A percentile compares a stretch with the other conserved stretches of the same genome.
phyloP scores from a whole-genome alignment of 1,139 yeast species.

The Geotrichum bryndzae region DNA sequence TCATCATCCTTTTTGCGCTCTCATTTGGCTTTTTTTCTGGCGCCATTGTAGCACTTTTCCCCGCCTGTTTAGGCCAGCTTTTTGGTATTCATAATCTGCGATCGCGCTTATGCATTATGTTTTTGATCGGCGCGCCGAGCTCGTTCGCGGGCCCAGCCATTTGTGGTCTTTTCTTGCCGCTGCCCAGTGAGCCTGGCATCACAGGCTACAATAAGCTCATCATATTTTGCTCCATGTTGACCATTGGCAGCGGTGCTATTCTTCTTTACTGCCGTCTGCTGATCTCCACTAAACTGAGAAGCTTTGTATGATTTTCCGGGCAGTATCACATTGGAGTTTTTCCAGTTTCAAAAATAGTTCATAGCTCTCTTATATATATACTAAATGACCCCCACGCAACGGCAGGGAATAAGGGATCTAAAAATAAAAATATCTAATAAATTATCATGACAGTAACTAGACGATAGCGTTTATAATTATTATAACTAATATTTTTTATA shows the following conservation, averaged over 20 bases:
- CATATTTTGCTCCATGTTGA: constrained; percentile 24
- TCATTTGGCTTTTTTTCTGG: constrained; percentile 46
- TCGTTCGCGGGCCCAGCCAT: constrained; percentile 47
- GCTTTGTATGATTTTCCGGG: neutral
- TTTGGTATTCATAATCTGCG: constrained; percentile 40
- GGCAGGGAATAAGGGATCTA: too few relatives aligned
- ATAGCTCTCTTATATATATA: too few relatives aligned
- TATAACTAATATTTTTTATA: too few relatives aligned
- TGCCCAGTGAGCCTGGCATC: constrained; percentile 18
- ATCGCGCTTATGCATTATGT: constrained; percentile 52
- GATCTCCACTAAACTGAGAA: constrained; percentile 13
- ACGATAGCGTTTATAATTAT: too few relatives aligned
- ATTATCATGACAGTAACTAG: too few relatives aligned
- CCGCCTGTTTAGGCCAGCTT: constrained; percentile 44
- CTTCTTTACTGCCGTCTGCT: constrained; percentile 21
- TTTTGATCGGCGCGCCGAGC: constrained; percentile 47
- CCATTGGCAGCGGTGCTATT: constrained; percentile 20
- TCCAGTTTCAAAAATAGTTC: neutral
- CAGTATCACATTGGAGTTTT: too few relatives aligned
- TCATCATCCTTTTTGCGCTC: constrained; percentile 37
- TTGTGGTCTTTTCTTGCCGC: constrained; percentile 41
- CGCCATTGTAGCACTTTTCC: constrained; percentile 37
- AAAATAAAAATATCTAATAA: too few relatives aligned
- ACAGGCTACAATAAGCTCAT: constrained; percentile 22
- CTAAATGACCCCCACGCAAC: too few relatives aligned